Evolutionary conservation across 371 early-diverging fungal genomes (phyloP), one percentile per base, ranked within the genome.

Genomic region (Haplosporangium sp.): DNA sequence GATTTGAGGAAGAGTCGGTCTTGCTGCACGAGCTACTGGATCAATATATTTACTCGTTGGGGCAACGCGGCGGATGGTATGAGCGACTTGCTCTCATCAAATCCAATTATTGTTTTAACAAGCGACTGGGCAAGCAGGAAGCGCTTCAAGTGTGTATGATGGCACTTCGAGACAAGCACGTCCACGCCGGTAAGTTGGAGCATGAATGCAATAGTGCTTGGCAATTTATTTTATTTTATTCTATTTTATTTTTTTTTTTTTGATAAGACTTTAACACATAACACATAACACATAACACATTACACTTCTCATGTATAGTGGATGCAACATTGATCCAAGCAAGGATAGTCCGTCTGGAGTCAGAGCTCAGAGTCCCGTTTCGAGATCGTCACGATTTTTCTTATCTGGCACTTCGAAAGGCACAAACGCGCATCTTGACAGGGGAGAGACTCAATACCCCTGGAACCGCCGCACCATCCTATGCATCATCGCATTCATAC

Each of bases 11-110:
- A 29, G 94, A 92, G 41, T 84, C 83, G 0, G 54, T 83, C 7
- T 71, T 94, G 0, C 66, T 93, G 6, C 80, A 84, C 50, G 86
- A 86, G 57, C 68, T 94, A 36, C 73, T 94, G 0, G 81, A 84
- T 18, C 94, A 94, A 61, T 64, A 63, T 0, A 61, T 85, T 2
- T 94, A 89, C 55, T 83, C 86, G 6, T 60, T 87, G 5, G 86
- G 85, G 11, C 84, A 83, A 55, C 83, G 92, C 29, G 94, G 94
- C 6, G 77, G 81, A 18, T 94, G 94, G 94, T 92, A 92, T 59
- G 86, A 89, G 20, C 84, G 93, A 16, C 77, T 92, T 5, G 88
- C 90, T 0, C 74, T 93, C 13, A 74, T 92, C 9, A 86, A 91
- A 56, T 82, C 83, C 54, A 84, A 81, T 37, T 87, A 93, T 58